Base-by-base conservation (phyloP, 2,329 filamentous ascomycete genomes). In the Fusarium sp. region DNA sequence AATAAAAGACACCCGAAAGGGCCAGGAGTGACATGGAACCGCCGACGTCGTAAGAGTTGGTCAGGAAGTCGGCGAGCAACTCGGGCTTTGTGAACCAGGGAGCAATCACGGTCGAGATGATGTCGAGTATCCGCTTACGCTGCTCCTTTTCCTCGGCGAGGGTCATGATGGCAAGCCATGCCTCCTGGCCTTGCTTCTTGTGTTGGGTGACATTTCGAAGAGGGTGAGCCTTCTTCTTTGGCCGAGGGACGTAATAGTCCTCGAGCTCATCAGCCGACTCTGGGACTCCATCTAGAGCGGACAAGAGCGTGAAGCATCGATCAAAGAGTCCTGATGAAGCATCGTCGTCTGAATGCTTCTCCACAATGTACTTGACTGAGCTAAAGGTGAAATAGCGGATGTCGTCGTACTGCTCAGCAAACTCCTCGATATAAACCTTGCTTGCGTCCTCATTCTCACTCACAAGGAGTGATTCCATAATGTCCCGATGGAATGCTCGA, bases 31-130 rank as follows among this genome's bases (percentile, higher is more conserved):
- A 96, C 57, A 92, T 95, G 15, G 95, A 93, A 52, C 97, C 97
- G 61, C 96, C 95, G 9, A 92, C 86, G 78, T 98, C 89, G 85
- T 97, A 98, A 33, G 92, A 97, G 84, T 97, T 94, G n/a, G 95
- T 98, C 65, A 99, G 85, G 82, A 98, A 99, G 85, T 99, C 97
- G 88, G 98, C 95, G 37, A 99, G 88, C 45, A 97, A 88, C 80
- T 98, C 96, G 2, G 95, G 93, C 71, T 95, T 94, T 57, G 87
- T 89, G 83, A 98, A 98, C 94, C 95, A 97, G 1, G 96, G 95
- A 27, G 94, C 93, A 76, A 98, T 94, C 37, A 91, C 91, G 47
- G 90, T 90, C 2, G 94, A 91, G 84, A 97, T 92, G 70, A 93
- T 89, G 69, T 90, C 89, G 57, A 99, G 87, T 3, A 98, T 88